Percentiles rank a stretch among this genome's conserved stretches.
Evolutionary conservation across 1,139 yeast species (phyloP).

Genomic region (Debaryomycetaceae sp.): DNA sequence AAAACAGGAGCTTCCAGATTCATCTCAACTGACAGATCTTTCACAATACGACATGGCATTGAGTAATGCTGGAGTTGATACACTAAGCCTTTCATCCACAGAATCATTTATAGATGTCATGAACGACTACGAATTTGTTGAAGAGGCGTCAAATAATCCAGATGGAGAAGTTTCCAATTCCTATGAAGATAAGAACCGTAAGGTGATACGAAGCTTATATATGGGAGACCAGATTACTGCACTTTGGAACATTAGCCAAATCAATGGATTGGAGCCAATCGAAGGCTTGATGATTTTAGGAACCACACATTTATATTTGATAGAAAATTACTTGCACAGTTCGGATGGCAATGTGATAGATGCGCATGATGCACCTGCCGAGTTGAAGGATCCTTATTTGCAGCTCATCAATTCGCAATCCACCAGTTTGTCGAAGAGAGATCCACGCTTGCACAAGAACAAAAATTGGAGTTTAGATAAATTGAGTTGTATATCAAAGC

Average conservation of each 20-base stretch:
- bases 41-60: slow-evolving; percentile 16
- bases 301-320: slow-evolving; percentile 56
- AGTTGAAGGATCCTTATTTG: slow-evolving; percentile 63
- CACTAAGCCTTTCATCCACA: slow-evolving; percentile 22
- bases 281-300: slow-evolving; percentile 77
- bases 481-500: slow-evolving; percentile 60
- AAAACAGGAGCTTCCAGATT: slow-evolving; percentile 15
- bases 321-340: slow-evolving; percentile 65
- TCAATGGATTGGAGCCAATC: slow-evolving; percentile 66
- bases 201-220: slow-evolving; percentile 62
- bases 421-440: slow-evolving; percentile 15
- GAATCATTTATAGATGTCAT: slow-evolving; percentile 5
- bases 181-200: slow-evolving; percentile 68
- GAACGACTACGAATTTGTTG: slow-evolving; percentile 43
- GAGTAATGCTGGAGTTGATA: slow-evolving; percentile 20
- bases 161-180: slow-evolving; percentile 18
- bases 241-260: slow-evolving; percentile 72
- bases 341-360: slow-evolving; percentile 62
- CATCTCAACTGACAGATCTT: slow-evolving; percentile 5
- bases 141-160: slow-evolving; percentile 29
- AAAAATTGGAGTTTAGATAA: slow-evolving; percentile 55
- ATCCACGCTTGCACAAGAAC: slow-evolving; percentile 37
- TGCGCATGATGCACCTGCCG: slow-evolving; percentile 59
- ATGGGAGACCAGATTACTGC: slow-evolving; percentile 68
- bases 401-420: slow-evolving; percentile 48